Percentiles rank a stretch among this genome's conserved stretches.
Evolutionary conservation across 169 alveolate species (phyloP).

Genomic region (Plasmodium falciparum): DNA sequence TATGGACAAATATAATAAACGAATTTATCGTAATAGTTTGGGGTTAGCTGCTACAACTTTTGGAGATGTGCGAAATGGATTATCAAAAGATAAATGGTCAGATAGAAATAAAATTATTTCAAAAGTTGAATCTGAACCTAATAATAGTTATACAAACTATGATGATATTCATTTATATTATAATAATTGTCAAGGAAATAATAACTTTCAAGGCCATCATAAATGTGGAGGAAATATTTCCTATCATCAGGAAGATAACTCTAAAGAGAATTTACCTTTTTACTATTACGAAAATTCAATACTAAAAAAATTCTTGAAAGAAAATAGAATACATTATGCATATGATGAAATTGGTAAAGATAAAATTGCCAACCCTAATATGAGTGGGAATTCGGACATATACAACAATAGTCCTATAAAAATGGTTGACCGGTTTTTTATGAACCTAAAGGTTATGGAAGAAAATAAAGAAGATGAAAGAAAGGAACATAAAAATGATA

Average conservation of each 20-base stretch:
- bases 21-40: too few relatives aligned
- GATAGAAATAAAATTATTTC: not conserved
- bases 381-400: not conserved
- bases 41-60: too few relatives aligned
- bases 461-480: not conserved
- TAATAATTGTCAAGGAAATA: not conserved
- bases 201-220: too few relatives aligned
- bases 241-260: too few relatives aligned
- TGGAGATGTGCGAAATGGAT: too few relatives aligned
- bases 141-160: not conserved
- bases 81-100: not conserved
- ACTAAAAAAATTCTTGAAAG: constrained; percentile 44
- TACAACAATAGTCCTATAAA: constrained; percentile 3
- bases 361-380: not conserved
- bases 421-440: constrained; percentile 56
- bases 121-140: too few relatives aligned
- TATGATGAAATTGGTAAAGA: constrained; percentile 53
- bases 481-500: not conserved
- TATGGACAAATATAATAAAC: too few relatives aligned
- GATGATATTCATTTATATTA: not conserved
- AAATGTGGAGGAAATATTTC: too few relatives aligned
- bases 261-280: too few relatives aligned
- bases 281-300: constrained; percentile 12
- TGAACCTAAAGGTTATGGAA: constrained; percentile 4
- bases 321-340: constrained; percentile 59